phyloP scores from a whole-genome alignment of 495 filamentous ascomycete genomes.

The Barbatosphaeria neglecta region DNA sequence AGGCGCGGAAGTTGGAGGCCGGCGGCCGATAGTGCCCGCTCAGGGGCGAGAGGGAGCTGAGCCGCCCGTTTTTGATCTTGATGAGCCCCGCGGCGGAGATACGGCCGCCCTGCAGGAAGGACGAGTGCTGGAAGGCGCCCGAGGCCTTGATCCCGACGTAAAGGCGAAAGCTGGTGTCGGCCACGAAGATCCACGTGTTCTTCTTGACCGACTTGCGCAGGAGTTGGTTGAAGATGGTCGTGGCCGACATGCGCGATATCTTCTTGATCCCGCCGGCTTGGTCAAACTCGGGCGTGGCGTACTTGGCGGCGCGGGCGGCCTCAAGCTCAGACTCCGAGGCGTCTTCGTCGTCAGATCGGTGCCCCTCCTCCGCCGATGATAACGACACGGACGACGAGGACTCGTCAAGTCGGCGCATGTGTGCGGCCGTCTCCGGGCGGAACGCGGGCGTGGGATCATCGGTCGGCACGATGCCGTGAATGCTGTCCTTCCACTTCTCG shows the following conservation, averaged over 20 bases:
- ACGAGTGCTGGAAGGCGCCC: constrained; percentile 82
- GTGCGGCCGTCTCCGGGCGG: constrained; percentile 4
- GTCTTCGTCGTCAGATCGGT: constrained; percentile 3
- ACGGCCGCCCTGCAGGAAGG: constrained; percentile 71
- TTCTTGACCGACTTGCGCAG: constrained; percentile 59
- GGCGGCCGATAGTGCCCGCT: constrained; percentile 86
- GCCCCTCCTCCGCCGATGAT: constrained; percentile 8
- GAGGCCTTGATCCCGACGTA: constrained; percentile 87
- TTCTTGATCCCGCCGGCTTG: constrained; percentile 48
- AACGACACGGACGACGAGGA: too few relatives aligned
- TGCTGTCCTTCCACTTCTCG: constrained; percentile 62
- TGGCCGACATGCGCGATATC: constrained; percentile 53
- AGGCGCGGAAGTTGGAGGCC: constrained; percentile 63
- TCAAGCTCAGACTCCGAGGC: constrained; percentile 16
- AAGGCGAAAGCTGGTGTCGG: constrained; percentile 73
- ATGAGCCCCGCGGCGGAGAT: constrained; percentile 79
- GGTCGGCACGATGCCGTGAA: constrained; percentile 60
- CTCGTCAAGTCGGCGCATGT: constrained; percentile 10
- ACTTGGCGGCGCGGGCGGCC: constrained; percentile 33
- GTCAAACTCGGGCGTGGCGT: constrained; percentile 43
- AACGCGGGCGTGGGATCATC: constrained; percentile 49
- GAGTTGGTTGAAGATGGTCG: constrained; percentile 58
- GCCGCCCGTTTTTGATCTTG: constrained; percentile 66
- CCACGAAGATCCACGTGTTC: constrained; percentile 86
- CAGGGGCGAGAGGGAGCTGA: constrained; percentile 44